A percentile compares a stretch with the other conserved stretches of the same genome.
These are phyloP conservation scores for Calamus simplicifolius DNA, from an alignment of 176 grass and related monocot genomes.

Conservation along the genomic window DNA sequence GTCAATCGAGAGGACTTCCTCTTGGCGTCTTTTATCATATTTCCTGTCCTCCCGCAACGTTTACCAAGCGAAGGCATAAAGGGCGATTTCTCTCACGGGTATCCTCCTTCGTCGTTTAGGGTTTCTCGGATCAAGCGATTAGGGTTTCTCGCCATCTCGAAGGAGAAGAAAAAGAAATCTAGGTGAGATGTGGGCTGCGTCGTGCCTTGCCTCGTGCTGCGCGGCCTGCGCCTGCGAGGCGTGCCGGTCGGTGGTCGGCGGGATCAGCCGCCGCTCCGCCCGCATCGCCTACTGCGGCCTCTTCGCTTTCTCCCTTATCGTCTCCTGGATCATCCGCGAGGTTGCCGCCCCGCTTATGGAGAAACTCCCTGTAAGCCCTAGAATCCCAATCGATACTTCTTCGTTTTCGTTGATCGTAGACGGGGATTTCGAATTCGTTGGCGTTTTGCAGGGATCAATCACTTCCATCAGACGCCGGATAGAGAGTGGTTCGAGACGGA, in stretches of 20 bases:
- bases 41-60: no score
- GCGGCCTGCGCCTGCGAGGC: slow-evolving; percentile 99
- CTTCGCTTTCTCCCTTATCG: slow-evolving; percentile 93
- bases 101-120: background rate
- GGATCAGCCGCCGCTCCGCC: slow-evolving; percentile 92
- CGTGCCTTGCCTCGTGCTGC: slow-evolving; percentile 98
- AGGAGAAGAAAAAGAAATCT: background rate
- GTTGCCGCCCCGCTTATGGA: slow-evolving; percentile 95
- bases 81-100: no score
- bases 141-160: background rate
- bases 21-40: slow-evolving; percentile 1
- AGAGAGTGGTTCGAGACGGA: slow-evolving; percentile 99
- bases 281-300: slow-evolving; percentile 99
- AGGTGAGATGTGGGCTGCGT: slow-evolving; percentile 80
- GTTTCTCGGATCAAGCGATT: slow-evolving; percentile 5
- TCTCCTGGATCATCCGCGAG: slow-evolving; percentile 92
- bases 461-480: slow-evolving; percentile 90
- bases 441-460: slow-evolving; percentile 77
- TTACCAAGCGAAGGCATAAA: no score
- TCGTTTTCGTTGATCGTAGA: background rate
- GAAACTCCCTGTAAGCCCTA: slow-evolving; percentile 64
- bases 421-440: background rate
- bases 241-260: slow-evolving; percentile 87
- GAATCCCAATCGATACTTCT: no score
- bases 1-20: slow-evolving; percentile 15